These are phyloP conservation scores for Kurtzmaniella cleridarum DNA, from an alignment of 805 yeast species.

Conservation along the genomic window DNA sequence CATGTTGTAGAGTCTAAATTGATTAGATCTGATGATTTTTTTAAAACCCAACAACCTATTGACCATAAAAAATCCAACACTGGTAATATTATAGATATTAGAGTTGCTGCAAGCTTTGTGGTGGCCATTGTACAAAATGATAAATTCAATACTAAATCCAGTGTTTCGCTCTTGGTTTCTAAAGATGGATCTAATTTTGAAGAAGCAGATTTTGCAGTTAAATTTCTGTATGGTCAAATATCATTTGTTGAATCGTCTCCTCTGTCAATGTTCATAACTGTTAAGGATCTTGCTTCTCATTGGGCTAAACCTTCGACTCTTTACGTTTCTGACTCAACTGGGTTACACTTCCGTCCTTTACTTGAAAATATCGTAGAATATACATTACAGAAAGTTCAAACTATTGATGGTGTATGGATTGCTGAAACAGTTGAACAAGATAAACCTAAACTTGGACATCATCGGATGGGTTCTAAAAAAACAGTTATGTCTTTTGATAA, in stretches of 20 bases:
- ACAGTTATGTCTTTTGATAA: conserved; percentile 43
- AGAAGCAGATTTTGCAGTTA: conserved; percentile 35
- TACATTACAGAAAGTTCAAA: conserved; percentile 40
- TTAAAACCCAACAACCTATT: conserved; percentile 24
- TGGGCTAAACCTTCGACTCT: conserved; percentile 25
- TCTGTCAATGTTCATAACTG: conserved; percentile 27
- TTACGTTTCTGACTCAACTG: conserved; percentile 54
- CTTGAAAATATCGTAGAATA: conserved; percentile 40
- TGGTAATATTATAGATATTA: conserved; percentile 28
- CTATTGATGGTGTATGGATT: conserved; percentile 59
- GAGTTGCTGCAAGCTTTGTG: conserved; percentile 36
- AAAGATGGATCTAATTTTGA: conserved; percentile 40
- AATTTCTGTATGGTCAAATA: conserved; percentile 30
- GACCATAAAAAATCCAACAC: conserved; percentile 19
- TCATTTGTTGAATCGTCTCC: conserved; percentile 33
- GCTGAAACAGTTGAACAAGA: conserved; percentile 30
- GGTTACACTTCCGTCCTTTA: conserved; percentile 44
- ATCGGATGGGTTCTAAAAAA: conserved; percentile 17
- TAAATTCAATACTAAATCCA: conserved; percentile 33
- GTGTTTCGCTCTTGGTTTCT: conserved; percentile 38
- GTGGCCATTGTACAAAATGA: conserved; percentile 38
- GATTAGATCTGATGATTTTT: conserved; percentile 40
- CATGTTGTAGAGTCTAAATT: conserved; percentile 33
- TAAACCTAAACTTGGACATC: conserved; percentile 9
- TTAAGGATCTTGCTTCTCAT: conserved; percentile 15